phyloP scores from a whole-genome alignment of 2,329 filamentous ascomycete genomes.

The Apiospora marii region DNA sequence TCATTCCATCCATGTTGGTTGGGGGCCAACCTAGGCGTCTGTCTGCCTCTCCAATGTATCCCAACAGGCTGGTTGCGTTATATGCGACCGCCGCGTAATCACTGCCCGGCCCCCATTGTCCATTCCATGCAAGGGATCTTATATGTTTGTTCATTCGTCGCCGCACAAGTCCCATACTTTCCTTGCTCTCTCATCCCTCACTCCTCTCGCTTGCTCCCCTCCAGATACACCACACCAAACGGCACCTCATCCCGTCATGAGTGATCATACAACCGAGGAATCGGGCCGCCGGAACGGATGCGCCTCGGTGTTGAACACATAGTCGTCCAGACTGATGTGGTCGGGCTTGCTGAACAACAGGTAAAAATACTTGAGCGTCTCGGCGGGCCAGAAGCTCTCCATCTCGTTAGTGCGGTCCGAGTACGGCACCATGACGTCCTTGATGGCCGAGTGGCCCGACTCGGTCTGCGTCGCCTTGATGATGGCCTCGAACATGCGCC shows the following conservation, averaged over 20 bases:
- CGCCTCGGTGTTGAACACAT: constrained; percentile 71
- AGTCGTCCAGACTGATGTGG: constrained; percentile 72
- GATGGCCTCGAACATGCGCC: constrained; percentile 83
- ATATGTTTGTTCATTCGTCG: too few species aligned
- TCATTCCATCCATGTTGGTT: too few species aligned
- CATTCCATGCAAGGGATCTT: too few species aligned
- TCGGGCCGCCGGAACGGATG: constrained; percentile 62
- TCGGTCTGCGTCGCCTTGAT: constrained; percentile 70
- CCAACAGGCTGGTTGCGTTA: too few species aligned
- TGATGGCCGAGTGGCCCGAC: constrained; percentile 74
- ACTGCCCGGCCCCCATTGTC: too few species aligned
- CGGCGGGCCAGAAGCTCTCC: constrained; percentile 91
- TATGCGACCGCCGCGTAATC: too few species aligned
- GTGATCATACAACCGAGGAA: background rate
- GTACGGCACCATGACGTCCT: constrained; percentile 62
- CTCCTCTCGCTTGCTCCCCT: too few species aligned
- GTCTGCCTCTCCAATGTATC: too few species aligned
- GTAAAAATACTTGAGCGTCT: constrained; percentile 94
- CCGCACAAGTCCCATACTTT: too few species aligned
- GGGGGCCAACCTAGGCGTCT: too few species aligned
- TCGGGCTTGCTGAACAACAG: constrained; percentile 72
- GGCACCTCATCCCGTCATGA: background rate
- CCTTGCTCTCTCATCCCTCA: too few species aligned
- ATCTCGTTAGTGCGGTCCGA: constrained; percentile 66
- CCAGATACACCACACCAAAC: background rate